Percentiles rank a stretch among this genome's conserved stretches.
These are phyloP conservation scores for Boletellus ananiceps DNA, from an alignment of 768 basidiomycete genomes.

Conservation along the genomic window DNA sequence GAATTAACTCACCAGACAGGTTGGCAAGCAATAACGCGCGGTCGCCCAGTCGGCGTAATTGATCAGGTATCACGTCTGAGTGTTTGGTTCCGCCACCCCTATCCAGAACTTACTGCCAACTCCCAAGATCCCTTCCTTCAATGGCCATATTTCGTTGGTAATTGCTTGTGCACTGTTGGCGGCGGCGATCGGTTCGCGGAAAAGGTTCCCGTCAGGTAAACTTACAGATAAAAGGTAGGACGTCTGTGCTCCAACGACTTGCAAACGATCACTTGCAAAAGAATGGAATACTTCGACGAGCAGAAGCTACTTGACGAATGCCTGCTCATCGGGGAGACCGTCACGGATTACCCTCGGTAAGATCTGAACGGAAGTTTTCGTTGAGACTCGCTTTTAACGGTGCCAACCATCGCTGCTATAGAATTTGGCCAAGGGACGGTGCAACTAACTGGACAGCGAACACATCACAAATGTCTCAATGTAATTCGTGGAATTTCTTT, in stretches of 20 bases:
- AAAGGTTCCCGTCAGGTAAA: neutral
- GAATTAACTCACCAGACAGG: neutral
- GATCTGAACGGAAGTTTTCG: neutral
- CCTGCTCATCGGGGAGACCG: neutral
- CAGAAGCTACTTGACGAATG: neutral
- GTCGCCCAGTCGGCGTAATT: neutral
- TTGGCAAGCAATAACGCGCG: constrained; percentile 5
- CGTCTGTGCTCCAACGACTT: neutral
- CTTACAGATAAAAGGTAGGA: constrained; percentile 13
- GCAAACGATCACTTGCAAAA: neutral
- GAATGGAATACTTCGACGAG: neutral
- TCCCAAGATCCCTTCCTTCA: too few species aligned
- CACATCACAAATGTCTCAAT: neutral
- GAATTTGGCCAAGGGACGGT: neutral
- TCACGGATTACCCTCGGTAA: neutral
- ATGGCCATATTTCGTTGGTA: neutral
- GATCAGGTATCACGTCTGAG: neutral
- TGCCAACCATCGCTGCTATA: neutral
- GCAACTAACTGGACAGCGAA: neutral
- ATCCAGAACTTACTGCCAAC: neutral
- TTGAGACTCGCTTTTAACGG: neutral
- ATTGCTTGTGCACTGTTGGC: neutral
- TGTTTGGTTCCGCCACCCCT: neutral
- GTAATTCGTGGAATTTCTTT: neutral
- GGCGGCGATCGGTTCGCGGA: neutral